Conservation (phyloP, 768 basidiomycete genomes). For the Favolaschia claudopus region DNA sequence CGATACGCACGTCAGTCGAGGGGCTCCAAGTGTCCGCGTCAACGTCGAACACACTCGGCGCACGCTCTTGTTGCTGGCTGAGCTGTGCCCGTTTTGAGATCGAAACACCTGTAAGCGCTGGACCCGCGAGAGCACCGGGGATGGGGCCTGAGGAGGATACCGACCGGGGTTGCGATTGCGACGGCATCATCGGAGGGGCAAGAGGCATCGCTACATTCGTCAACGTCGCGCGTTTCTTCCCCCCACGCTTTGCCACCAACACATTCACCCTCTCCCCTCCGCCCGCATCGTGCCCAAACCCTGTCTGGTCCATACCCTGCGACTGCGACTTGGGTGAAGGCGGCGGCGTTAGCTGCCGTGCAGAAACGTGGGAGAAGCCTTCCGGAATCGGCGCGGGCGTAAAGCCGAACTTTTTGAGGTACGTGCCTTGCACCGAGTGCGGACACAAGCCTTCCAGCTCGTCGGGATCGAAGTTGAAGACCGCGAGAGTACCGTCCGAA, state of each 20-base stretch:
- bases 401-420: constrained; percentile 85
- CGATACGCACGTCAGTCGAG: constrained; percentile 37
- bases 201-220: constrained; percentile 30
- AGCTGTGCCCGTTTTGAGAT: constrained; percentile 47
- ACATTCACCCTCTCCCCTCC: constrained; percentile 72
- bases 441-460: constrained; percentile 86
- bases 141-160: constrained; percentile 13
- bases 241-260: constrained; percentile 76
- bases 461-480: constrained; percentile 81
- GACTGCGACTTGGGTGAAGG: constrained; percentile 51
- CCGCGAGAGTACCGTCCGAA: constrained; percentile 93
- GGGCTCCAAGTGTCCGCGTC: constrained; percentile 58
- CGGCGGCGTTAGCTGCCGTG: constrained; percentile 53
- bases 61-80: constrained; percentile 31
- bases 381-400: constrained; percentile 69
- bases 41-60: constrained; percentile 42
- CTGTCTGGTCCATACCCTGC: constrained; percentile 39
- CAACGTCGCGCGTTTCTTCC: constrained; percentile 62
- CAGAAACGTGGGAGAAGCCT: constrained; percentile 67
- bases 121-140: constrained; percentile 14
- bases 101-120: constrained; percentile 32
- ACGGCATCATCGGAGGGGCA: constrained; percentile 7
- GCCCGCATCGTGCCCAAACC: constrained; percentile 49
- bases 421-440: constrained; percentile 75
- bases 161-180: constrained; percentile 14